Percentiles rank a stretch among this genome's conserved stretches.
Evolutionary conservation across 768 basidiomycete genomes (phyloP).

Genomic region (Coprinellus aureogranulatus): DNA sequence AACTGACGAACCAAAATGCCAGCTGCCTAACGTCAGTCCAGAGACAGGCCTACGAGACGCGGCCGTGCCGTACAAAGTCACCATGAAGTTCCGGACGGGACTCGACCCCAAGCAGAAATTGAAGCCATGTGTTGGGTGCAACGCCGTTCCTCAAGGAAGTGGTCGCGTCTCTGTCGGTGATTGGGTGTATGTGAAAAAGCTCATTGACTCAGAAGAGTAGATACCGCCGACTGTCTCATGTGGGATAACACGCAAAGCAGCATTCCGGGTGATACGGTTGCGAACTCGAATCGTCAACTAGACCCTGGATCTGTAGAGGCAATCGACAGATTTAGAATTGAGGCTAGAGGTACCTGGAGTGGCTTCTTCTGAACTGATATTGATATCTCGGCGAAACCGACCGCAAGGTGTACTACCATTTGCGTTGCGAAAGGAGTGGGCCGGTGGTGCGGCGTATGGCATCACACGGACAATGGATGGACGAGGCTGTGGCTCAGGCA

Average conservation of each 20-base stretch:
- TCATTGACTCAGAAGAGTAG: background rate
- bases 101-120: constrained; percentile 46
- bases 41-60: constrained; percentile 62
- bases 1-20: background rate
- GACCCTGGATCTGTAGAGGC: too few relatives aligned
- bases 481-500: background rate
- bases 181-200: constrained; percentile 46
- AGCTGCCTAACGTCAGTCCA: constrained; percentile 75
- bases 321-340: too few relatives aligned
- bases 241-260: background rate
- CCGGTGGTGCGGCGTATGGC: background rate
- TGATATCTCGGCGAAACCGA: constrained; percentile 5
- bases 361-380: background rate
- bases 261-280: too few relatives aligned
- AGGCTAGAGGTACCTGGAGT: background rate
- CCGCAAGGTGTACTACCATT: constrained; percentile 1
- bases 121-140: constrained; percentile 67
- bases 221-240: background rate
- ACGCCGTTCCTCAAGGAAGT: constrained; percentile 49
- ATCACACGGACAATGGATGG: background rate
- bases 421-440: background rate
- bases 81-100: constrained; percentile 70
- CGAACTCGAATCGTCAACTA: too few relatives aligned
- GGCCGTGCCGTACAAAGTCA: constrained; percentile 72
- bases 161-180: constrained; percentile 67